Evolutionary conservation across 1,284 basidiomycete genomes (phyloP).

Genomic region (Ceratobasidium sp.): DNA sequence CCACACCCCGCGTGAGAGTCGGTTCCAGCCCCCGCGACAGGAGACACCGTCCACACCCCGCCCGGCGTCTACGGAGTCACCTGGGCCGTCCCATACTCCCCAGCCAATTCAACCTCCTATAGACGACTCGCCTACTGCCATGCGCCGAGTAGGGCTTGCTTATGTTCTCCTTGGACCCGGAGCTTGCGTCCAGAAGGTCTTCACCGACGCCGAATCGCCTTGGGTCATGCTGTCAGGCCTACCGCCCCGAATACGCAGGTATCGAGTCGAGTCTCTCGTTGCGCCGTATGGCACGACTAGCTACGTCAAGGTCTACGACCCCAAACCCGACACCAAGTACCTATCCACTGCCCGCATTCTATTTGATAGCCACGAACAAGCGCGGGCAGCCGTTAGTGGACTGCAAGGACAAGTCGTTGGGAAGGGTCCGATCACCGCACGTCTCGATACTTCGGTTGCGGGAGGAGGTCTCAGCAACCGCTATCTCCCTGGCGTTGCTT

Average conservation of each 20-base stretch:
- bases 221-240: constrained; percentile 30
- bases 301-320: constrained; percentile 7
- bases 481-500: not conserved
- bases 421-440: not conserved
- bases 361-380: constrained; percentile 20
- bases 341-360: constrained; percentile 12
- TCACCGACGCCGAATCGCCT: constrained; percentile 32
- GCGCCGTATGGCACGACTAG: constrained; percentile 1
- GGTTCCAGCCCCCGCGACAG: not conserved
- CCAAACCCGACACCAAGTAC: constrained; percentile 1
- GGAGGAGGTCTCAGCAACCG: not conserved
- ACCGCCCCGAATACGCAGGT: not conserved
- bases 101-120: constrained; percentile 16
- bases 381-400: not conserved
- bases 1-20: not conserved
- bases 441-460: constrained; percentile 2
- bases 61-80: not conserved
- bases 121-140: constrained; percentile 19
- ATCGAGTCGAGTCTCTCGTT: not conserved
- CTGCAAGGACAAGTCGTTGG: not conserved
- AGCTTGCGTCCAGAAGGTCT: constrained; percentile 20
- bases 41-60: not conserved
- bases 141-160: constrained; percentile 14
- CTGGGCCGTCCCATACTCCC: not conserved
- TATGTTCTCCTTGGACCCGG: constrained; percentile 28